phyloP scores from a whole-genome alignment of 2,329 filamentous ascomycete genomes.

The Diaporthe citrichinensis region DNA sequence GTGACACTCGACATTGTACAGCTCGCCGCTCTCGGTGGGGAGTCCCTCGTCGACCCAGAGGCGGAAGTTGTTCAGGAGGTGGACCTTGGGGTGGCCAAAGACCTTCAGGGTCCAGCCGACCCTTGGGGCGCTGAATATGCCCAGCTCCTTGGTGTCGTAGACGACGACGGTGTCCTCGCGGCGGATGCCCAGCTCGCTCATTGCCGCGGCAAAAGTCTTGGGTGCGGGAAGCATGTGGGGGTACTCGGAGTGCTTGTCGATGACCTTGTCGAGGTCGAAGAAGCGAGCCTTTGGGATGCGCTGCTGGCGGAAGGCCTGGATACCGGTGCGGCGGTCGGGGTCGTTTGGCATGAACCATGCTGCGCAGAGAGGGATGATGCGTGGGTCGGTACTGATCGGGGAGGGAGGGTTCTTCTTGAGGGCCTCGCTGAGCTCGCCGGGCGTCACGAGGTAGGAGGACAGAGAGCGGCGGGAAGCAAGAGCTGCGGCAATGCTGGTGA shows the following conservation, averaged over 20 bases:
- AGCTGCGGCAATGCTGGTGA: constrained; percentile 42
- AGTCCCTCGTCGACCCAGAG: constrained; percentile 90
- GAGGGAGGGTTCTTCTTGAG: constrained; percentile 86
- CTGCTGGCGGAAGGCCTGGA: constrained; percentile 83
- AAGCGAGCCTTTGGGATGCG: constrained; percentile 93
- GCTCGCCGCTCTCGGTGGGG: constrained; percentile 84
- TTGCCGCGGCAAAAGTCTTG: constrained; percentile 85
- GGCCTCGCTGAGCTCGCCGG: constrained; percentile 84
- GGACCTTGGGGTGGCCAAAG: constrained; percentile 91
- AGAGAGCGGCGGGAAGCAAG: constrained; percentile 66
- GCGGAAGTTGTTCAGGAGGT: constrained; percentile 95
- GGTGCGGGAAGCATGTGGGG: constrained; percentile 95
- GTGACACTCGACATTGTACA: constrained; percentile 76
- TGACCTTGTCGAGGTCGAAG: constrained; percentile 94
- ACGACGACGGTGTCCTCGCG: constrained; percentile 93
- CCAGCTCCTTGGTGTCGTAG: constrained; percentile 91
- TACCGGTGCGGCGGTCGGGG: constrained; percentile 76
- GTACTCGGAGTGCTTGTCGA: constrained; percentile 89
- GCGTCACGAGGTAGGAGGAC: constrained; percentile 88
- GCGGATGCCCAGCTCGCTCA: constrained; percentile 89
- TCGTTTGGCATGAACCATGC: constrained; percentile 98
- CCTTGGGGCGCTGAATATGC: constrained; percentile 93
- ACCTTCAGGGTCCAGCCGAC: constrained; percentile 94
- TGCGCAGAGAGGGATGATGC: constrained; percentile 90
- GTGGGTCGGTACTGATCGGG: constrained; percentile 84